Evolutionary conservation across 495 filamentous ascomycete species (phyloP), one percentile per base, ranked within the genome.

Genomic region (Pyrenula massariospora): DNA sequence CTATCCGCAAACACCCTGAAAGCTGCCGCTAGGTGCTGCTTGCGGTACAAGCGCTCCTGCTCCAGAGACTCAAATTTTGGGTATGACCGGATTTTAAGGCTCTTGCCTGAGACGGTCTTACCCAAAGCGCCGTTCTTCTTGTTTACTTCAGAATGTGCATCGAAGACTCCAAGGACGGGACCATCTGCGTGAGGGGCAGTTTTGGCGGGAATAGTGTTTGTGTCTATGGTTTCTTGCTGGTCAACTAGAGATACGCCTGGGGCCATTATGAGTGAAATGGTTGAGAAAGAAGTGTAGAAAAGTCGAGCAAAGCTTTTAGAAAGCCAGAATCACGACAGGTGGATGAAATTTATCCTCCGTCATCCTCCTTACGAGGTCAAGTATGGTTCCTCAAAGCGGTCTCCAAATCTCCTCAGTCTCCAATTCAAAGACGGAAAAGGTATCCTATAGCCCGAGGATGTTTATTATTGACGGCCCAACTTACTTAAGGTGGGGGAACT

Each of bases 21-120:
- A 3, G 74, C 78, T 2, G 75, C 81, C 1, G 80, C 79, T 68
- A 83, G 73, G 57, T 81, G 79, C 59, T 84, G 77, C 58, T 84
- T 85, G 23, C 78, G 70, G 65, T 80, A 83, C 42, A 75, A 56
- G 10, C 83, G 73, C 65, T 84, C 79, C 20, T 81, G 78, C 53
- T 80, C 72, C 10, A 73, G 67, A 21, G 62, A 75, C 22, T 74
- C 67, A 59, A 81, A 81, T 47, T 70, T 70, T 48, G 80, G 80
- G 50, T 42, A 42, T 5, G 31, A 42, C 15, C 31, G 5, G 31
- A 42, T 42, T 15, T 42, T 42, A 22, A 68, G 58, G 24, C 15
- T 42, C 31, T 42, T 42, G 5, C 31, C 31, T 15, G 31, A 42
- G 31, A 42, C 31, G 31, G 31, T 42, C 31, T 42, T 42, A 15